These are phyloP conservation scores for Saccharata proteae DNA, from an alignment of 2,329 filamentous ascomycete genomes.

Conservation along the genomic window DNA sequence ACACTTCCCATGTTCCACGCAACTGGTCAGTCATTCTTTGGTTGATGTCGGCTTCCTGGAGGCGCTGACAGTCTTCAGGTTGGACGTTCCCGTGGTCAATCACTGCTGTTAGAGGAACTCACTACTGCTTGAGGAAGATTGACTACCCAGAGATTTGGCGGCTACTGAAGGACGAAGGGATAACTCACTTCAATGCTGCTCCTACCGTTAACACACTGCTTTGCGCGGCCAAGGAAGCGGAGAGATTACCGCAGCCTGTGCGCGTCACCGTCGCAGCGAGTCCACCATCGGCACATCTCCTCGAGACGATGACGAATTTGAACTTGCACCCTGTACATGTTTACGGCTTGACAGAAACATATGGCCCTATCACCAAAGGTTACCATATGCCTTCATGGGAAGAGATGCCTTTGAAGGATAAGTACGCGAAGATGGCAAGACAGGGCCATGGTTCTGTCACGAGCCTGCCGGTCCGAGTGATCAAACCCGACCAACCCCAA, in stretches of 20 bases:
- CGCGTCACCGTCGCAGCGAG: conserved; percentile 86
- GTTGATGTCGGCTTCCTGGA: conserved; percentile 1
- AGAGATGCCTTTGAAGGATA: conserved; percentile 57
- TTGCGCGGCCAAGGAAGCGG: conserved; percentile 67
- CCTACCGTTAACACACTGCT: conserved; percentile 94
- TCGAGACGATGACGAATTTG: conserved; percentile 79
- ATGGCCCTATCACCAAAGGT: conserved; percentile 89
- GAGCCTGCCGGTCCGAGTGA: conserved; percentile 65
- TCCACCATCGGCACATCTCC: conserved; percentile 79
- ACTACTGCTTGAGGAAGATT: conserved; percentile 88
- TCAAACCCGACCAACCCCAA: conserved; percentile 56
- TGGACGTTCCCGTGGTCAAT: conserved; percentile 91
- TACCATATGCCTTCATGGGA: conserved; percentile 84
- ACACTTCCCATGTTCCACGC: conserved; percentile 78
- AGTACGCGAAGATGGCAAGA: conserved; percentile 80
- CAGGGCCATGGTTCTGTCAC: conserved; percentile 89
- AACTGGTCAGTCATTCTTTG: conserved; percentile 37
- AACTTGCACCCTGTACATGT: conserved; percentile 89
- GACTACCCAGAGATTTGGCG: conserved; percentile 91
- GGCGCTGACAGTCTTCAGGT: conserved; percentile 16
- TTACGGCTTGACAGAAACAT: conserved; percentile 80
- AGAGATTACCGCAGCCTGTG: conserved; percentile 55
- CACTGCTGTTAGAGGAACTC: conserved; percentile 86
- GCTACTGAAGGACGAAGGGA: conserved; percentile 69
- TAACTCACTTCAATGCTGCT: conserved; percentile 93